These are phyloP conservation scores for Pleurotus cornucopiae DNA, from an alignment of 768 basidiomycete species.

Conservation along the genomic window DNA sequence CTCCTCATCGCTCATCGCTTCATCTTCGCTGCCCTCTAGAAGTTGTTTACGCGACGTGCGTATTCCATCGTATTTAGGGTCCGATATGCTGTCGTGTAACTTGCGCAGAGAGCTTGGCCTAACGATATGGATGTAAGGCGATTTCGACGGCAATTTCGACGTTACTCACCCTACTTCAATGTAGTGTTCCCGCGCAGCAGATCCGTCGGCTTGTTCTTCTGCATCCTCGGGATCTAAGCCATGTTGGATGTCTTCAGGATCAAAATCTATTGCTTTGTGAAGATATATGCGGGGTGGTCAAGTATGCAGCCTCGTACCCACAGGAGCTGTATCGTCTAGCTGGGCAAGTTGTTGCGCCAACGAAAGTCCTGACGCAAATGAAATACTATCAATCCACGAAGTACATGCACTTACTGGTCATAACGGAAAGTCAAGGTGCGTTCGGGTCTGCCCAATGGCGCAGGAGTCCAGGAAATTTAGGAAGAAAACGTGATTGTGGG, in stretches of 20 bases:
- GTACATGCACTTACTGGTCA: neutral
- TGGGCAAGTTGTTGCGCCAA: constrained; percentile 80
- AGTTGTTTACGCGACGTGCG: constrained; percentile 59
- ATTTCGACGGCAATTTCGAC: neutral
- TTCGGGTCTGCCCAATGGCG: too few species aligned
- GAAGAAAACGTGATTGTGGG: neutral
- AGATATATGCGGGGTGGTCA: constrained; percentile 7
- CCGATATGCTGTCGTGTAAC: constrained; percentile 57
- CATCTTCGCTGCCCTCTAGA: constrained; percentile 37
- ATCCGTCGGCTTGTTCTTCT: constrained; percentile 25
- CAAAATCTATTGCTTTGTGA: constrained; percentile 46
- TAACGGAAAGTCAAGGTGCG: too few species aligned
- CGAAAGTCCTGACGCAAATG: constrained; percentile 36
- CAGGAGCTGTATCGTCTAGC: constrained; percentile 67
- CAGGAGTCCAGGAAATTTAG: neutral
- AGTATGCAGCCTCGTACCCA: constrained; percentile 40
- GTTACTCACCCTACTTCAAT: constrained; percentile 74
- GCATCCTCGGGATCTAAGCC: constrained; percentile 41
- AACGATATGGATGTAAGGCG: constrained; percentile 1
- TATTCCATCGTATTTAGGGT: constrained; percentile 77
- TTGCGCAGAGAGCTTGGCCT: constrained; percentile 72
- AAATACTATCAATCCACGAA: neutral
- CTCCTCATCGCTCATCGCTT: constrained; percentile 20
- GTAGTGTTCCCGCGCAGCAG: constrained; percentile 68
- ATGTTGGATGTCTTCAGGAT: constrained; percentile 67